Base-by-base conservation (phyloP, 257 asterid species). In the Gentiana straminea region DNA sequence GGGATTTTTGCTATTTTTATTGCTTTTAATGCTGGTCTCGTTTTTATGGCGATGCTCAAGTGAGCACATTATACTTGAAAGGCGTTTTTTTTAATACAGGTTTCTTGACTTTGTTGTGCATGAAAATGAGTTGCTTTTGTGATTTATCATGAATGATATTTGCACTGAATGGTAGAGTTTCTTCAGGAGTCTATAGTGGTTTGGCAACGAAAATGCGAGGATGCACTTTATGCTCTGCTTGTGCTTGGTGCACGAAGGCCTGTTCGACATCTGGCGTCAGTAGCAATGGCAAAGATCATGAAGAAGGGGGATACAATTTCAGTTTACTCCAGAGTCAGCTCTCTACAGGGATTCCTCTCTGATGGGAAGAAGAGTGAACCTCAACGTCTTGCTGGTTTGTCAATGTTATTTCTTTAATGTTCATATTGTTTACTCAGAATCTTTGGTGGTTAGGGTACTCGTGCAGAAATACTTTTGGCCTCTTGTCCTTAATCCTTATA, bases 211-310 rank as follows among this genome's bases (percentile, higher is more conserved):
- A 92, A 83, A 68, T 85, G 99, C 10, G 99, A 92, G 84, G 97
- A 92, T 65, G 80, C 95, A 9, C 89, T 92, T 50, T 81, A 85
- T 72, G 85, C 97, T 58, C 73, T 92, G 57, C 84, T 92, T 46
- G 91, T 85, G 60, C 86, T 92, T 24, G 97, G 99, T 68, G 95
- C 95, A 52, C 75, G 97, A 58, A 83, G 96, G 78, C 99, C 97
- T 2, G 94, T 92, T 59, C 82, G 97, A 46, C 99, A 92, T 79
- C 68, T 92, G 78, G 85, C 99, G 56, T 92, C 99, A 52, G 76
- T 81, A 72, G 97, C 97, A 57, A 85, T 87, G 97, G 86, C 94
- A n/a, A 88, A 78, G 72, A 75, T 81, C 55, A 88, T 92, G 66
- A 66, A 59, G 52, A 92, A 88, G 79, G 97, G 95, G 63, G 97